These are phyloP conservation scores for Xylariaceae sp. DNA, from an alignment of 2,329 filamentous ascomycete genomes.

Conservation along the genomic window DNA sequence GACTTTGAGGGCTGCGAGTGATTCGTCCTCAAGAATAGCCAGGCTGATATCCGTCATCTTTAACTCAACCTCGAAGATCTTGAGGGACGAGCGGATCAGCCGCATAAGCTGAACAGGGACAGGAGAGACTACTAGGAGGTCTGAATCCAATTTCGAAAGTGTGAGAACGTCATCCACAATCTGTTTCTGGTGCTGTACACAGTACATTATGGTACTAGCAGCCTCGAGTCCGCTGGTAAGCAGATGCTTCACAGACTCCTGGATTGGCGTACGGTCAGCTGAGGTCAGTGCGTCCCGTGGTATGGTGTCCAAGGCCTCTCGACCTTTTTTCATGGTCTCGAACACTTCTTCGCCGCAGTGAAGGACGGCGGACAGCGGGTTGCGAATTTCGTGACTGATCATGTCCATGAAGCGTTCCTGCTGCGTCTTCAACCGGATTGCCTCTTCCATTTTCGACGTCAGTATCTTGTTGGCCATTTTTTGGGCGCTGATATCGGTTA, in stretches of 20 bases:
- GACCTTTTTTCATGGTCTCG: slow-evolving; percentile 15
- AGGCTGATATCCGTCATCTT: slow-evolving; percentile 62
- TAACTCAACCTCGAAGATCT: slow-evolving; percentile 73
- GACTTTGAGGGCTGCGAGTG: slow-evolving; percentile 48
- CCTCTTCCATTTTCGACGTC: slow-evolving; percentile 21
- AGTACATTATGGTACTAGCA: slow-evolving; percentile 69
- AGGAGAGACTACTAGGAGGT: slow-evolving; percentile 64
- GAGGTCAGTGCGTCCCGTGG: background rate
- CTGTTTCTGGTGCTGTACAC: slow-evolving; percentile 71
- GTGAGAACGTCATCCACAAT: slow-evolving; percentile 72
- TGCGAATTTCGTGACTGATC: slow-evolving; percentile 24
- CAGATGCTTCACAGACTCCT: slow-evolving; percentile 28
- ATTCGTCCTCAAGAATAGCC: slow-evolving; percentile 54
- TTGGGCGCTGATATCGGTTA: slow-evolving; percentile 20
- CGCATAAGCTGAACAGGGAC: slow-evolving; percentile 59
- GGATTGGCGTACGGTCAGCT: background rate
- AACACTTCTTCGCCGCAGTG: slow-evolving; percentile 22
- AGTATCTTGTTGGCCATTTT: slow-evolving; percentile 20
- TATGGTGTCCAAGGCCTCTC: slow-evolving; percentile 3
- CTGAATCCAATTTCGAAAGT: slow-evolving; percentile 68
- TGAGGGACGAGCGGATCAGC: slow-evolving; percentile 59
- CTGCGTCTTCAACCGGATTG: slow-evolving; percentile 17
- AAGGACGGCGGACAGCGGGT: slow-evolving; percentile 20
- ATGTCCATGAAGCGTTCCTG: slow-evolving; percentile 24
- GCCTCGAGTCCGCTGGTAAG: slow-evolving; percentile 60